phyloP scores from a whole-genome alignment of 1,284 basidiomycete genomes.

The Apiotrichum porosum region DNA sequence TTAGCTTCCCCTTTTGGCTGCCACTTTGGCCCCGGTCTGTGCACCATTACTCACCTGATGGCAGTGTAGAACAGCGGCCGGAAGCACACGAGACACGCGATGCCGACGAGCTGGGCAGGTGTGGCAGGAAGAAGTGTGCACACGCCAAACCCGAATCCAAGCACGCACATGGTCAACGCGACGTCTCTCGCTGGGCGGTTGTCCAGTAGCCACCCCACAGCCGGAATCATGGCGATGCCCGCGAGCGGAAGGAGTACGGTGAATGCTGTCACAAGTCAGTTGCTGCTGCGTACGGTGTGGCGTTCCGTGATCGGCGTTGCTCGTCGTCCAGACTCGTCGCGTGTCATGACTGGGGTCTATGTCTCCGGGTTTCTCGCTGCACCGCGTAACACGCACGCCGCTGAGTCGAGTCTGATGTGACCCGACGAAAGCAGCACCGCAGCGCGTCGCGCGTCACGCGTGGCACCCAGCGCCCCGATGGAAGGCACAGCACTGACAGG shows the following conservation, averaged over 20 bases:
- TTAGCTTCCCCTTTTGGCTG: not conserved
- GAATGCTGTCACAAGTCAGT: slow-evolving; percentile 31
- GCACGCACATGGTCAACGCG: slow-evolving; percentile 33
- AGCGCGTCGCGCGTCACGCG: no score
- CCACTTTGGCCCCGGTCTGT: not conserved
- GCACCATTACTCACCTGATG: slow-evolving; percentile 14
- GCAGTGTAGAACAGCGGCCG: slow-evolving; percentile 47
- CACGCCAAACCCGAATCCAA: slow-evolving; percentile 38
- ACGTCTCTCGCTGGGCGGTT: slow-evolving; percentile 33
- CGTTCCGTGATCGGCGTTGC: not conserved
- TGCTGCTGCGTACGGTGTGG: not conserved
- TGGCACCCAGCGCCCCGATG: no score
- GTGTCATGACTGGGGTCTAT: no score
- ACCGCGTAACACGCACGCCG: no score
- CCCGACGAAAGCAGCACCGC: no score
- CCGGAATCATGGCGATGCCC: slow-evolving; percentile 35
- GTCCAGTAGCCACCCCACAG: slow-evolving; percentile 34
- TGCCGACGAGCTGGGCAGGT: slow-evolving; percentile 36
- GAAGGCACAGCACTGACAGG: no score
- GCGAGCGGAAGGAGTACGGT: slow-evolving; percentile 48
- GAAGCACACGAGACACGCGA: slow-evolving; percentile 41
- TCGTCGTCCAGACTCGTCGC: no score
- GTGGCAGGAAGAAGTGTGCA: slow-evolving; percentile 33
- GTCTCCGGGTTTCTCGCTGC: no score
- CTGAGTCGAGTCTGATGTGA: no score